Conservation (phyloP, 768 basidiomycete genomes). For the Hericium coralloides region DNA sequence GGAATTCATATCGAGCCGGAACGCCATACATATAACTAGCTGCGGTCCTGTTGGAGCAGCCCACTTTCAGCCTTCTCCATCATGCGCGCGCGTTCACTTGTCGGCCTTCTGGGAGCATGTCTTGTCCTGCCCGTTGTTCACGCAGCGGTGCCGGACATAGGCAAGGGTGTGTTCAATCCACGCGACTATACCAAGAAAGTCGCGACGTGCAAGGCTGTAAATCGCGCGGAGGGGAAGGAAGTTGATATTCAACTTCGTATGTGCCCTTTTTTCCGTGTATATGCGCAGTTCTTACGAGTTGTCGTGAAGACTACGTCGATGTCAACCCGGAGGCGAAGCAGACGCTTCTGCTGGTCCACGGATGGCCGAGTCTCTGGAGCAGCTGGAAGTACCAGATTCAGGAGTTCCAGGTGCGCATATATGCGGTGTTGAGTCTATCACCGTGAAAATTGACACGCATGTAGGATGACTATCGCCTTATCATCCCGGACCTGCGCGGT, state of each 20-base stretch:
- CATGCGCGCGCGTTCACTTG: too few species aligned
- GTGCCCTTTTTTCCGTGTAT: not conserved
- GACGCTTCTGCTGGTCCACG: conserved; percentile 63
- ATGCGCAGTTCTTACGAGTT: not conserved
- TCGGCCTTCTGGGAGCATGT: too few species aligned
- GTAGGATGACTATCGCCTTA: conserved; percentile 51
- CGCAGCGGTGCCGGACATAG: not conserved
- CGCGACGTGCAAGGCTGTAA: conserved; percentile 6
- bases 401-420: conserved; percentile 42
- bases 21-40: too few species aligned
- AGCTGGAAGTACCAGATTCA: conserved; percentile 66
- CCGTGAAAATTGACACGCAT: not conserved
- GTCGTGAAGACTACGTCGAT: conserved; percentile 38
- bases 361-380: conserved; percentile 75
- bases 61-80: too few species aligned
- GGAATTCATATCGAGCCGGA: too few species aligned
- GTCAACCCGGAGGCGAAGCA: conserved; percentile 44
- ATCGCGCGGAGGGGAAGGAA: conserved; percentile 5
- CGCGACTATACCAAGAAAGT: conserved; percentile 9
- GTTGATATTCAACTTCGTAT: conserved; percentile 9
- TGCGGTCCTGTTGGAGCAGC: too few species aligned
- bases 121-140: not conserved
- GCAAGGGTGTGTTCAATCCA: conserved; percentile 3
- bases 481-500: conserved; percentile 59
- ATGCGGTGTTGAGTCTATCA: not conserved